Evolutionary conservation across 352 stramenopile species (phyloP), one percentile per base, ranked within the genome.

Genomic region (Globisporangium splendens): DNA sequence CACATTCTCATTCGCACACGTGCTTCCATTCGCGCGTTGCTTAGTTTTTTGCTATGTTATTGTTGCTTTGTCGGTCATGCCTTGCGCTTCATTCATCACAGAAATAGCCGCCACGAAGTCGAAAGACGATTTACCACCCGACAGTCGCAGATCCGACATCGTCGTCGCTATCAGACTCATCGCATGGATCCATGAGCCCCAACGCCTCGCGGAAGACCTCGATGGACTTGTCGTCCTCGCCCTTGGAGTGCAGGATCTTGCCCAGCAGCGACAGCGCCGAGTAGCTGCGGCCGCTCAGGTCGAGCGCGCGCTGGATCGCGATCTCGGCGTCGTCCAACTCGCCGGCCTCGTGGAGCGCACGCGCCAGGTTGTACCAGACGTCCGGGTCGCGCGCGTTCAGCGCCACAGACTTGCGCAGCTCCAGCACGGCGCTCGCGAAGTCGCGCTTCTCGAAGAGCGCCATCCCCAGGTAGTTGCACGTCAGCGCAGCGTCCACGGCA

Each of bases 171-270:
- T 87, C 83, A n/a, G 79, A 89, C 52, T 91, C 80, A 3, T 70
- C 72, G 10, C 73, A 55, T 7, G 51, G 57, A 44, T 88, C 73
- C 75, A 91, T 89, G 17, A 95, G 59, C 12, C 74, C 72, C 13
- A 95, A 58, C 24, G 83, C 83, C 46, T 91, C 76, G 48, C 81
- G 80, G 62, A 95, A 95, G 17, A 90, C 70, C 18, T 83, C 61
- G 39, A 93, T 86, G 20, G 83, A 83, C 57, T 77, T 72, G 56
- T 92, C 83, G 64, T 92, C 79, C 44, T 93, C 81, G 38, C 85
- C 85, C 54, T 82, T 82, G 2, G 85, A 72, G 56, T 95, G 80
- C 46, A 95, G 61, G 41, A 95, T 91, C 70, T 93, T 95, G 50
- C 85, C 85, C 20, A 93, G 64, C 50, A 93, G 72, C 39, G 85